Evolutionary conservation across 73 alveolate genomes (phyloP), one percentile per base, ranked within the genome.

Genomic region (Paramecium caudatum): DNA sequence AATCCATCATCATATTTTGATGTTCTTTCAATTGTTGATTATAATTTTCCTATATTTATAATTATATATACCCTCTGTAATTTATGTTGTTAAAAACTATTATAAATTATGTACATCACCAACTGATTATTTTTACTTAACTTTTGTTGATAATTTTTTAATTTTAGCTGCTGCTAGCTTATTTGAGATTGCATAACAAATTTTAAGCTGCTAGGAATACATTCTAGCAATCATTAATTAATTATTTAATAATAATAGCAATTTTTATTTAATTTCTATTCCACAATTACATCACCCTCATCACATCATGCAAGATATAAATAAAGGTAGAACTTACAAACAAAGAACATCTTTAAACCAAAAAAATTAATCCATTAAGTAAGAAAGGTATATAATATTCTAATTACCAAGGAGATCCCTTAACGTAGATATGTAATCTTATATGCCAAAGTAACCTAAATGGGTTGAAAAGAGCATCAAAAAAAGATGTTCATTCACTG

Each of bases 401-500:
- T 43, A 55, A 55, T 27, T 55, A 23, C 30, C 41, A 55, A 27
- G 23, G 46, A 55, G 30, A 55, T 49, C 21, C 30, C 46, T 62
- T 13, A 62, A 27, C 30, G 43, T 62, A 25, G 82, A 62, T 62
- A 62, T 62, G 43, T n/a, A 62, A 8, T 25, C 21, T 25, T 62
- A 62, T 62, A 62, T 34, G 7, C 82, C 43, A 19, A 30, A 27
- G 46, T 30, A 62, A 62, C 82, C 82, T 3, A 62, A 62, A 62
- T 62, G 82, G 82, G 82, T 46, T 27, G 82, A 62, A 62, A 62
- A 23, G 43, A 27, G 47, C 15, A 62, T 62, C 6, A 30, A 62
- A 62, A 27, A 62, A 10, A 62, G 82, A 27, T 23, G 15, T 21
- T 62, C 82, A 21, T 62, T 62, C 30, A 30, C n/a, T 27, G 82